phyloP scores from a whole-genome alignment of 2,329 filamentous ascomycete genomes.

The Raffaelea ambrosiae region DNA sequence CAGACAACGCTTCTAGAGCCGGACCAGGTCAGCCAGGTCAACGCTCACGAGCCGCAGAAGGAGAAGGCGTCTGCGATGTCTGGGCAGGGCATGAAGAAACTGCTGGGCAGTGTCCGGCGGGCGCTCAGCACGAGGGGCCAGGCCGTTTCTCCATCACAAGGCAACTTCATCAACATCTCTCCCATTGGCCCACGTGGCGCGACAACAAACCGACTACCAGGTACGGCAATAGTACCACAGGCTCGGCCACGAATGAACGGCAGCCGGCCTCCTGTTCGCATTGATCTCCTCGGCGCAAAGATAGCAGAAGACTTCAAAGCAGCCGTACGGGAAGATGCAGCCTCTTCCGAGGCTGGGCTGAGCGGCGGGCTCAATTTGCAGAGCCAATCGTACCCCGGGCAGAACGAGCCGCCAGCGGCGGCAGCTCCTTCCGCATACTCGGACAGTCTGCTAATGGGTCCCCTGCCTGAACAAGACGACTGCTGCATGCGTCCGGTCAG shows the following conservation, averaged over 20 bases:
- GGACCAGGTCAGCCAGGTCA: conserved; percentile 13
- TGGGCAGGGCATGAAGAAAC: conserved; percentile 70
- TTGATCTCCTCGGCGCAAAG: conserved; percentile 75
- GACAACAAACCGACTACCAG: conserved; percentile 50
- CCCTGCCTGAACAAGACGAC: conserved; percentile 1
- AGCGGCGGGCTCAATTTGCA: not conserved
- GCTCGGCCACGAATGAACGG: conserved; percentile 33
- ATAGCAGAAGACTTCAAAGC: conserved; percentile 71
- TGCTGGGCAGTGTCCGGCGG: conserved; percentile 78
- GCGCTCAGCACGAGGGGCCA: conserved; percentile 59
- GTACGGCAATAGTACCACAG: conserved; percentile 53
- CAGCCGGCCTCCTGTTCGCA: conserved; percentile 49
- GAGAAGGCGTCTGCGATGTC: conserved; percentile 52
- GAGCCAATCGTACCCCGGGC: conserved; percentile 21
- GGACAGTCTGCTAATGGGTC: conserved; percentile 22
- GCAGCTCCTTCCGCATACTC: conserved; percentile 30
- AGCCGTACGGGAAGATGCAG: conserved; percentile 59
- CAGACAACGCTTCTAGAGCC: conserved; percentile 46
- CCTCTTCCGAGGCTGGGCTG: conserved; percentile 9
- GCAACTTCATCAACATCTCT: conserved; percentile 38
- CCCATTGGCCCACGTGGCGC: conserved; percentile 42
- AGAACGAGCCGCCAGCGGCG: conserved; percentile 15
- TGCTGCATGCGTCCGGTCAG: conserved; percentile 33
- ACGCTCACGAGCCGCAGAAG: conserved; percentile 22
- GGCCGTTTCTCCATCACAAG: conserved; percentile 33